Evolutionary conservation across 176 grass and related monocot species (phyloP).

Genomic region (barley (Hordeum vulgare)): DNA sequence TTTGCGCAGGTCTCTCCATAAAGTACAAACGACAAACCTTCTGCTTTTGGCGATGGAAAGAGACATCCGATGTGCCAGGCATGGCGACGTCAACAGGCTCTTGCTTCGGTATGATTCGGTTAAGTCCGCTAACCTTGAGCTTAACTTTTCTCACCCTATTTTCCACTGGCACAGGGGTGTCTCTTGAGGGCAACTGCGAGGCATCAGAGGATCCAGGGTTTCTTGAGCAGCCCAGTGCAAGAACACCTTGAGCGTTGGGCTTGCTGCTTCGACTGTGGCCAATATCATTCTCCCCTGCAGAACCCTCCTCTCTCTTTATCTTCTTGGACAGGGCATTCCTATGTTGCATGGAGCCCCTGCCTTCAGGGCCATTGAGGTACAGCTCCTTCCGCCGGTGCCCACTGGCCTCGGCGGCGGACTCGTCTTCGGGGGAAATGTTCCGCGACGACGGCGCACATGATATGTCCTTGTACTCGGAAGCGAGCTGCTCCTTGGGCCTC

Average conservation of each 20-base stretch:
- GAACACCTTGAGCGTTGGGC: slow-evolving; percentile 25
- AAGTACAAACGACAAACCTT: slow-evolving; percentile 54
- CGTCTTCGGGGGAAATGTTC: slow-evolving; percentile 31
- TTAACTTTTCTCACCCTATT: slow-evolving; percentile 65
- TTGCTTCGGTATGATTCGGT: slow-evolving; percentile 41
- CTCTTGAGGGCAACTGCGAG: not conserved
- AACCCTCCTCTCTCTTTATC: slow-evolving; percentile 39
- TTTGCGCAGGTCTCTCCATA: not conserved
- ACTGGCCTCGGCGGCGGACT: not conserved
- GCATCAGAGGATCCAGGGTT: slow-evolving; percentile 16
- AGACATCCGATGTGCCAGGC: slow-evolving; percentile 6
- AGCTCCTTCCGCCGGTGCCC: slow-evolving; percentile 57
- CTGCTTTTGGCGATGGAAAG: slow-evolving; percentile 35
- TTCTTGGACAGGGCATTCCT: slow-evolving; percentile 25
- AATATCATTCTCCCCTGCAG: slow-evolving; percentile 14
- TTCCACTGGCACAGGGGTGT: slow-evolving; percentile 14
- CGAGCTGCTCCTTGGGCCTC: slow-evolving; percentile 41
- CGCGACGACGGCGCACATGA: not conserved
- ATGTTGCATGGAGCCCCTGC: slow-evolving; percentile 5
- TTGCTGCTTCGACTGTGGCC: slow-evolving; percentile 22
- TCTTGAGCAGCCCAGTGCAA: slow-evolving; percentile 35
- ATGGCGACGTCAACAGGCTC: slow-evolving; percentile 18
- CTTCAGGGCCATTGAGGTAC: slow-evolving; percentile 42
- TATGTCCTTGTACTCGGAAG: slow-evolving; percentile 36
- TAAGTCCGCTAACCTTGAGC: slow-evolving; percentile 76